Evolutionary conservation across 2,329 filamentous ascomycete species (phyloP).

Genomic region (Hypocrella siamensis): DNA sequence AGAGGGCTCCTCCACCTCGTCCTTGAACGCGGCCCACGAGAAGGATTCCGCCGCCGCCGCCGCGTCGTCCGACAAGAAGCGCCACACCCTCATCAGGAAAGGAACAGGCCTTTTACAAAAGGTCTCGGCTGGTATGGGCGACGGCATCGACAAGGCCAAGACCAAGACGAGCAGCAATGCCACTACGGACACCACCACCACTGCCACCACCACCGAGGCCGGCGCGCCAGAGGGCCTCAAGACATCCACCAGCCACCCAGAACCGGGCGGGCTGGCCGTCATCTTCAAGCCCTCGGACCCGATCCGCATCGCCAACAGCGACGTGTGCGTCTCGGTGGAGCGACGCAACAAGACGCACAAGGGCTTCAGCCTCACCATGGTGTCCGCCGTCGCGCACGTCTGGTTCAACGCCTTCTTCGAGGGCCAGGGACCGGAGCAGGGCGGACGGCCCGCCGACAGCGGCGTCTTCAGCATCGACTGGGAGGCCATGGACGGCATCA

Average conservation of each 20-base stretch:
- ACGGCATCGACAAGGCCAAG: slow-evolving; percentile 9
- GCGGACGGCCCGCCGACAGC: slow-evolving; percentile 48
- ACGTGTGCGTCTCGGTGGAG: slow-evolving; percentile 84
- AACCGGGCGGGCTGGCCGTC: slow-evolving; percentile 53
- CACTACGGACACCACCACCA: slow-evolving; percentile 3
- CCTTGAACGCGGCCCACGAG: slow-evolving; percentile 10
- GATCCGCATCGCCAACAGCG: slow-evolving; percentile 61
- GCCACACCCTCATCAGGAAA: slow-evolving; percentile 11
- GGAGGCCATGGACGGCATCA: slow-evolving; percentile 80
- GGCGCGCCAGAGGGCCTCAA: background rate
- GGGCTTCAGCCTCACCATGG: slow-evolving; percentile 70
- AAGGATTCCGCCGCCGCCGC: slow-evolving; percentile 1
- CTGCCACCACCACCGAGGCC: background rate
- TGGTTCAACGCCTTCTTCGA: slow-evolving; percentile 98
- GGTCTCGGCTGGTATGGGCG: slow-evolving; percentile 10
- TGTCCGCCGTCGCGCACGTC: slow-evolving; percentile 82
- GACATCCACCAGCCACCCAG: slow-evolving; percentile 14
- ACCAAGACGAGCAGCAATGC: slow-evolving; percentile 6
- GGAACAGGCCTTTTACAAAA: slow-evolving; percentile 18
- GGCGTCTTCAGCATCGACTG: slow-evolving; percentile 46
- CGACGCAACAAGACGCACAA: slow-evolving; percentile 66
- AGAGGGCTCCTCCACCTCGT: background rate
- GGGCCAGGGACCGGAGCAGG: slow-evolving; percentile 55
- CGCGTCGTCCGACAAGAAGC: too few species aligned
- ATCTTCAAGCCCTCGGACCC: slow-evolving; percentile 59